phyloP scores from a whole-genome alignment of 345 rosid genomes.

The Gossypioides kirkii region DNA sequence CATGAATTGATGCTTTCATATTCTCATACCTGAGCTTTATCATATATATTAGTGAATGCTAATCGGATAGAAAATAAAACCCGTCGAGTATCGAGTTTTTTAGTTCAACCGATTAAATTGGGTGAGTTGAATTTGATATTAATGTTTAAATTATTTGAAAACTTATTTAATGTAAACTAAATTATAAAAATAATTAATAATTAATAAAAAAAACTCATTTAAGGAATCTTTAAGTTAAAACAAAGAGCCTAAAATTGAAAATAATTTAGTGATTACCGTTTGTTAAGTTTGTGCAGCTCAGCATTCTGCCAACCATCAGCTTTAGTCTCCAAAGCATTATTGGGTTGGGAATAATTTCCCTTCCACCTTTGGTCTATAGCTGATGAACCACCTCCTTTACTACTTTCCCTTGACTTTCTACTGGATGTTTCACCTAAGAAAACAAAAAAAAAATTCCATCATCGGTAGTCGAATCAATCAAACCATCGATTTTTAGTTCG shows the following conservation, averaged over 20 bases:
- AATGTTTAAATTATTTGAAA: too few relatives aligned
- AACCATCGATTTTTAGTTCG: too few relatives aligned
- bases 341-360: slow-evolving; percentile 16
- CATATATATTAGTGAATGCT: not conserved
- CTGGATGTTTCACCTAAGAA: slow-evolving; percentile 31
- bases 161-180: too few relatives aligned
- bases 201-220: too few relatives aligned
- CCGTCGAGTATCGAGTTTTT: too few relatives aligned
- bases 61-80: too few relatives aligned
- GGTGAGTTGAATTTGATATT: too few relatives aligned
- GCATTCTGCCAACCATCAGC: slow-evolving; percentile 65
- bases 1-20: slow-evolving; percentile 43
- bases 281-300: slow-evolving; percentile 41
- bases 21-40: slow-evolving; percentile 53
- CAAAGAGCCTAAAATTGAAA: not conserved
- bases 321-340: slow-evolving; percentile 28
- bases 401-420: slow-evolving; percentile 10
- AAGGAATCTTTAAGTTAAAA: too few relatives aligned
- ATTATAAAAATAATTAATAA: too few relatives aligned
- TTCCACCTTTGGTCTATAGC: slow-evolving; percentile 17
- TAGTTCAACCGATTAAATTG: too few relatives aligned
- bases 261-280: slow-evolving; percentile 30
- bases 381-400: slow-evolving; percentile 22
- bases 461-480: not conserved
- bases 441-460: too few relatives aligned